Evolutionary conservation across 257 asterid species (phyloP).

Genomic region (Solanum sitiens): DNA sequence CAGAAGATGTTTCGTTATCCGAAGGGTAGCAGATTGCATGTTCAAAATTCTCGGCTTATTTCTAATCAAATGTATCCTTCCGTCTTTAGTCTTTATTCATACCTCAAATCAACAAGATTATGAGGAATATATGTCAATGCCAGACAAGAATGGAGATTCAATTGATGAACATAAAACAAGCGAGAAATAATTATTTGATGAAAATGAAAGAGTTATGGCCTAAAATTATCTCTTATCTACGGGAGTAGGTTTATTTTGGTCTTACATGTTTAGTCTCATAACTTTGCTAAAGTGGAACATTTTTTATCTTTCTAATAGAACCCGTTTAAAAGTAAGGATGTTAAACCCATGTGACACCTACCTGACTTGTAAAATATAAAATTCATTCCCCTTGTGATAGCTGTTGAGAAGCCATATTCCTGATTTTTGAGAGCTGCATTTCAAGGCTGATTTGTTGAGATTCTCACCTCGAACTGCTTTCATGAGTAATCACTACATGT

Average conservation of each 20-base stretch:
- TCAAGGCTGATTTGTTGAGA: background rate
- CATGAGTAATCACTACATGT: background rate
- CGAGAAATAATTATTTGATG: background rate
- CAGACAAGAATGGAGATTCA: background rate
- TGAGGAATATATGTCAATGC: background rate
- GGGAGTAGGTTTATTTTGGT: too few species aligned
- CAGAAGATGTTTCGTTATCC: background rate
- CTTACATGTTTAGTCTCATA: background rate
- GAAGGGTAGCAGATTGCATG: background rate
- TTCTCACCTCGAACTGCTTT: background rate
- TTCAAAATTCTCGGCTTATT: background rate
- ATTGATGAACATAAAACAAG: background rate
- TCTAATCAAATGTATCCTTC: background rate
- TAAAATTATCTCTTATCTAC: too few species aligned
- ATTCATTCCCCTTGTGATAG: background rate
- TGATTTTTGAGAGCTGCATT: background rate
- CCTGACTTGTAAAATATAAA: background rate
- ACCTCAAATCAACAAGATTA: background rate
- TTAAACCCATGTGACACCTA: background rate
- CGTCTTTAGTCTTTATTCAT: background rate
- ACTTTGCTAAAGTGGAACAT: background rate
- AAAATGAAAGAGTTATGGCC: background rate
- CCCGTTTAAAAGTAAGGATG: background rate
- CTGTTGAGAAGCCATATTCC: background rate
- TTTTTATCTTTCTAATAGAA: too few species aligned